Base-by-base conservation (phyloP, 768 basidiomycete genomes). In the Boletus rufocinnamomeus region DNA sequence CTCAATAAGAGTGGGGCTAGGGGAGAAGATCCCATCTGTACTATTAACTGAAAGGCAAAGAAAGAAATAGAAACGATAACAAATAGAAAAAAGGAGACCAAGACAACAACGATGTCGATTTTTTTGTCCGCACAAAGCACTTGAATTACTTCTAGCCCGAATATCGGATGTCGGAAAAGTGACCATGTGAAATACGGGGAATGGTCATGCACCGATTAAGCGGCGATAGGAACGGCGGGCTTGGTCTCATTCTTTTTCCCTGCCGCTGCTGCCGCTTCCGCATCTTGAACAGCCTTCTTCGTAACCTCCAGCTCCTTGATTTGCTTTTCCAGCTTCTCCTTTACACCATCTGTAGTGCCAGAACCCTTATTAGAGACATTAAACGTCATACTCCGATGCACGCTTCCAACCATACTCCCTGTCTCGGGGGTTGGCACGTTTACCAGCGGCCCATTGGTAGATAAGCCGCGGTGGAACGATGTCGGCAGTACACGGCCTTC, bases 401-500 rank as follows among this genome's bases (percentile, higher is more conserved):
- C 85, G 65, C 89, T 90, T 17, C 76, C 82, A 25, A 83, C 80
- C 74, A 89, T 87, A 21, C 84, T 81, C 21, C 88, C 89, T 2
- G 86, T 75, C 72, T 84, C 86, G 8, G 88, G 87, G 1, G 79
- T 80, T 6, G 77, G 69, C 1, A 90, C 83, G 52, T 68, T 88
- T 41, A 88, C 84, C 61, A 89, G 63, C 8, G 87, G 86, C 0
- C 83, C 81, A 28, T 74, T 79, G 4, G 82, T 77, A 17, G 84
- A 80, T 28, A 93, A 72, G 0, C 91, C 91, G 23, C 90, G 87
- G 68, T 93, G 89, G 81, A 94, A 94, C 14, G 85, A 77, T 4
- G 84, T 79, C 4, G 92, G 91, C 9, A 93, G 79, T 25, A 90
- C 88, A 14, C 92, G 88, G 11, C 89, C 89, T 56, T 91, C 85